Conservation (phyloP, 2,329 filamentous ascomycete species). For the Coniochaeta prunicola region DNA sequence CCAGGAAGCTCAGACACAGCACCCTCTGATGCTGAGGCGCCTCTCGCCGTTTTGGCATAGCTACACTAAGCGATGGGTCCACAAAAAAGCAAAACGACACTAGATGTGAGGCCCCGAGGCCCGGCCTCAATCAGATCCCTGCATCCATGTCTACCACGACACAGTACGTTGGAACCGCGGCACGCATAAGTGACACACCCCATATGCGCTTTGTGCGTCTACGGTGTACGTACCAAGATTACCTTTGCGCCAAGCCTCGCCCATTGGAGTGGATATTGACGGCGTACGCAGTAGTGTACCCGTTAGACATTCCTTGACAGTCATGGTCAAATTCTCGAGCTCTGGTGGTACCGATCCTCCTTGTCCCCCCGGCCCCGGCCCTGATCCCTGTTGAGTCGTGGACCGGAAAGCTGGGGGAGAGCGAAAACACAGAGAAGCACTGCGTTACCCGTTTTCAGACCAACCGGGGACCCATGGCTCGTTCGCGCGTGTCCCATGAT, state of each 20-base stretch:
- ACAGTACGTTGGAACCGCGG: no score
- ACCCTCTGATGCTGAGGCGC: no score
- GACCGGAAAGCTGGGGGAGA: background rate
- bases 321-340: background rate
- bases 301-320: background rate
- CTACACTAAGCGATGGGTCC: no score
- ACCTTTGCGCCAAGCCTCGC: no score
- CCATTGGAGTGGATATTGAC: background rate
- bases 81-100: background rate
- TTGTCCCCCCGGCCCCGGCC: background rate
- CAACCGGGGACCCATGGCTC: constrained; percentile 4
- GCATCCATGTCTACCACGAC: no score
- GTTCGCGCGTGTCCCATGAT: background rate
- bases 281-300: background rate
- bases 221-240: no score
- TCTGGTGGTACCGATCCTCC: background rate
- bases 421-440: background rate
- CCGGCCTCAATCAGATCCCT: background rate
- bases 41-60: no score
- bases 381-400: background rate
- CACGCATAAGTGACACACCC: background rate
- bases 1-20: no score
- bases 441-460: background rate
- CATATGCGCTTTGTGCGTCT: no score
- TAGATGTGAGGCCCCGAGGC: background rate